Base-by-base conservation (phyloP, 2,329 filamentous ascomycete species). In the Helotiales sp. region DNA sequence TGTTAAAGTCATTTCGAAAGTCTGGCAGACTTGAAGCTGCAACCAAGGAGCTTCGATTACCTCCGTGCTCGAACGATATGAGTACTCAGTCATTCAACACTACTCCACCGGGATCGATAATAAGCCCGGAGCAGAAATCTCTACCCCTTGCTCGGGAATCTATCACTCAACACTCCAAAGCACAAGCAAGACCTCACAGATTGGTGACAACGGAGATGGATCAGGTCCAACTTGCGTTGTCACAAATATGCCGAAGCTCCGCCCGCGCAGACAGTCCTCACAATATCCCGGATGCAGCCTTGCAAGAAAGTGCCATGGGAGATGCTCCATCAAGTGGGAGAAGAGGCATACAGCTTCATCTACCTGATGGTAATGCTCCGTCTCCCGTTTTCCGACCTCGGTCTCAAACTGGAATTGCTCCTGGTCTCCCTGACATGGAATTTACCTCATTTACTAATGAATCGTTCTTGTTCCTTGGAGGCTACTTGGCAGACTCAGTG, bases 21-120 rank as follows among this genome's bases (percentile, higher is more conserved):
- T 20, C 26, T 2, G 8, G 6, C n/a, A 61, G 26, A 26, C 26
- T 26, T 22, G 28, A 20, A 30, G 8, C 6, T 20, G 22, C 26
- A 50, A 17, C 8, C 6, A 17, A 40, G 24, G 8, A 52, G 15
- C 43, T 50, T 37, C 28, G 52, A 45, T n/a, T 32, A 15, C 54
- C 64, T 17, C 62, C 30, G 20, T 62, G 66, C 45, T 40, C 61
- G 37, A 59, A 67, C 47, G 66, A 70, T 30, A 57, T 63, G 20
- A 74, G 70, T 26, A 73, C 72, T 11, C 71, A 73, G 32, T 71
- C 72, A 30, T 69, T 58, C 58, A 71, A 73, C 54, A 73, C 71
- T 34, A 69, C 72, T 13, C 67, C 71, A 24, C 22, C 64, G 43
- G 65, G 64, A 50, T 69, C 68, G n/a, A 28, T 37, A 20, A 20